Evolutionary conservation across 768 basidiomycete genomes (phyloP).

Genomic region (Russula brevipes): DNA sequence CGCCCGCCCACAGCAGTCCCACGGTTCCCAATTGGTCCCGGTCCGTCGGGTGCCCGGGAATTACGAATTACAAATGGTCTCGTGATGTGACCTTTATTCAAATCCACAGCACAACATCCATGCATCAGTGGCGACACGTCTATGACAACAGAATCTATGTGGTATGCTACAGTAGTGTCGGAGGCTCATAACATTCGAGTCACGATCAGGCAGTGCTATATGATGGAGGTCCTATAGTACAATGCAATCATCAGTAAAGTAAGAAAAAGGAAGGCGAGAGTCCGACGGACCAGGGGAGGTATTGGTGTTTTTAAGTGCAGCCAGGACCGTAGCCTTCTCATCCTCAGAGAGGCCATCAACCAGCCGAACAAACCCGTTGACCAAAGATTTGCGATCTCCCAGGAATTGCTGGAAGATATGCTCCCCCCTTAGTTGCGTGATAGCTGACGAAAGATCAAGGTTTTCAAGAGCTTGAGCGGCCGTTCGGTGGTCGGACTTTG

Average conservation of each 20-base stretch:
- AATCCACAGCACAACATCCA: too few species aligned
- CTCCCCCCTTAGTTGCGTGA: slow-evolving; percentile 64
- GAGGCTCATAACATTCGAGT: neutral
- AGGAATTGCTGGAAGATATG: slow-evolving; percentile 62
- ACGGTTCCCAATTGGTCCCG: neutral
- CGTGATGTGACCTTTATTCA: too few species aligned
- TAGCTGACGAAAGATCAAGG: slow-evolving; percentile 57
- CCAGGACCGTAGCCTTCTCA: slow-evolving; percentile 57
- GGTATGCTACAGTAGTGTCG: slow-evolving; percentile 10
- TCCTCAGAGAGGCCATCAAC: slow-evolving; percentile 70
- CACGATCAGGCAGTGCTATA: slow-evolving; percentile 28
- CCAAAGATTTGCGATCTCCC: slow-evolving; percentile 68
- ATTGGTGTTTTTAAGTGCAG: slow-evolving; percentile 52
- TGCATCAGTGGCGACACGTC: too few species aligned
- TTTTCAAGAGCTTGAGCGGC: slow-evolving; percentile 64
- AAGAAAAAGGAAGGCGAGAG: neutral
- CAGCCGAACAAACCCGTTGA: slow-evolving; percentile 68
- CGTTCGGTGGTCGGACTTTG: slow-evolving; percentile 49
- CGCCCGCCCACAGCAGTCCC: too few species aligned
- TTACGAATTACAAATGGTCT: too few species aligned
- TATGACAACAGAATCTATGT: slow-evolving; percentile 11
- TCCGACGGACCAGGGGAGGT: slow-evolving; percentile 53
- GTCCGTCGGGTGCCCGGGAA: neutral
- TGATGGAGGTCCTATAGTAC: slow-evolving; percentile 38
- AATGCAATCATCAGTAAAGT: slow-evolving; percentile 14